phyloP scores from a whole-genome alignment of 2,329 filamentous ascomycete genomes.

The Zelopaecilomyces penicillatus region DNA sequence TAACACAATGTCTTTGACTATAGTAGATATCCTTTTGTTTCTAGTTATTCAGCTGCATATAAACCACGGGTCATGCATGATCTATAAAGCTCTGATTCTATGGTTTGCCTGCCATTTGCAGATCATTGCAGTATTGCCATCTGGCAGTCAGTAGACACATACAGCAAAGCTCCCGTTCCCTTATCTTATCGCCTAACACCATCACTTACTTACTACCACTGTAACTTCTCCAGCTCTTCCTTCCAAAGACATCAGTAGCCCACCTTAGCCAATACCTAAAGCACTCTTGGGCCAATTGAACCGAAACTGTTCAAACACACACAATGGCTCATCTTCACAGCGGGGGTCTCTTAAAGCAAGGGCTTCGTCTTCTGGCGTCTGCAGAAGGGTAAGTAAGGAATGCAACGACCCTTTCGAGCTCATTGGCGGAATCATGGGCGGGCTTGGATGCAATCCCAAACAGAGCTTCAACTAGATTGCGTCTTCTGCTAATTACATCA shows the following conservation, averaged over 20 bases:
- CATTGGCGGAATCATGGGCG: too few species aligned
- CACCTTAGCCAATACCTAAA: too few species aligned
- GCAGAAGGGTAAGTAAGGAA: slow-evolving; percentile 15
- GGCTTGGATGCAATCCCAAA: too few species aligned
- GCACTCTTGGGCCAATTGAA: neutral
- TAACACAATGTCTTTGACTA: too few species aligned
- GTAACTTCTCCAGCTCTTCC: slow-evolving; percentile 11
- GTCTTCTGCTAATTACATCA: neutral
- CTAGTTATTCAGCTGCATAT: too few species aligned
- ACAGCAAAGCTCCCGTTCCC: neutral
- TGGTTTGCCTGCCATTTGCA: too few species aligned
- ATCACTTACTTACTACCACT: slow-evolving; percentile 11
- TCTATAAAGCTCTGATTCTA: too few species aligned
- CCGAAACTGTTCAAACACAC: neutral
- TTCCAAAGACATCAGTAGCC: neutral
- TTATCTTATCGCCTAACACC: slow-evolving; percentile 6
- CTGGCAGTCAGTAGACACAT: neutral
- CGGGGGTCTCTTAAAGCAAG: slow-evolving; percentile 10
- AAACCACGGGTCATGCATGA: too few species aligned
- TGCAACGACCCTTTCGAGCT: too few species aligned
- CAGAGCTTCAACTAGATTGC: too few species aligned
- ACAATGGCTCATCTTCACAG: slow-evolving; percentile 2
- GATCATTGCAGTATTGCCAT: too few species aligned
- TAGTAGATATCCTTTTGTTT: too few species aligned
- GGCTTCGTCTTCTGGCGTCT: slow-evolving; percentile 16